Base-by-base conservation (phyloP, 176 grass and related monocot species). In the Oryza meyeriana region DNA sequence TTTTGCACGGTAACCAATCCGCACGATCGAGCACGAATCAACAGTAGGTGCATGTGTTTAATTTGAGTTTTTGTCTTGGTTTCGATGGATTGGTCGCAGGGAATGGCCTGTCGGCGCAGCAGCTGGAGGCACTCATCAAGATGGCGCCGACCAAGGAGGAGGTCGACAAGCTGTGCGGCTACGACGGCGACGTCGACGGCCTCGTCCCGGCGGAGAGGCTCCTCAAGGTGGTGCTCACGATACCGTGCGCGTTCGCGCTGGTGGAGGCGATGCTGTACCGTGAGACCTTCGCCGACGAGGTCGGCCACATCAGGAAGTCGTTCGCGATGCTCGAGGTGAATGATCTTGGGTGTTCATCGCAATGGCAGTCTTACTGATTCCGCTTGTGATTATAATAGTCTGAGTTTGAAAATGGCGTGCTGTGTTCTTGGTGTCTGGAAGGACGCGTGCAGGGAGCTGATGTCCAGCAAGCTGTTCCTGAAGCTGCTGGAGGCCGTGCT, bases 401-500 rank as follows among this genome's bases (percentile, higher is more conserved):
- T 27, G 29, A 61, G 4, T 24, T 70, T 4, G 52, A 20, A 32
- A 6, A 10, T 74, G 35, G 61, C 79, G 16, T 24, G 22, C 20
- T 30, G 72, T 3, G 45, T 55, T 71, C n/a, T 18, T 65, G 3
- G 7, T 40, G 26, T 83, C 16, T 66, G 44, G 31, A 66, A 98
- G 96, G 88, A 91, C 31, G 96, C 93, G 35, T 98, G 96, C 83
- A 89, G 85, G 81, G 96, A 98, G 76, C 79, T 98, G 48, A 98
- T 87, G 90, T 95, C 93, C 48, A 93, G 96, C 78, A 91, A 80
- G 83, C 90, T 95, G 63, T 98, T 98, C 87, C 80, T 98, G 59
- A 95, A 92, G 64, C 86, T 98, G 79, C 91, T 98, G n/a, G 96
- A 98, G 80, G 96, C 93, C 7, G 96, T 98, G 74, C 96, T 98